Conservation (phyloP, 140 eudicot genomes). For the Erigeron philadelphicus region DNA sequence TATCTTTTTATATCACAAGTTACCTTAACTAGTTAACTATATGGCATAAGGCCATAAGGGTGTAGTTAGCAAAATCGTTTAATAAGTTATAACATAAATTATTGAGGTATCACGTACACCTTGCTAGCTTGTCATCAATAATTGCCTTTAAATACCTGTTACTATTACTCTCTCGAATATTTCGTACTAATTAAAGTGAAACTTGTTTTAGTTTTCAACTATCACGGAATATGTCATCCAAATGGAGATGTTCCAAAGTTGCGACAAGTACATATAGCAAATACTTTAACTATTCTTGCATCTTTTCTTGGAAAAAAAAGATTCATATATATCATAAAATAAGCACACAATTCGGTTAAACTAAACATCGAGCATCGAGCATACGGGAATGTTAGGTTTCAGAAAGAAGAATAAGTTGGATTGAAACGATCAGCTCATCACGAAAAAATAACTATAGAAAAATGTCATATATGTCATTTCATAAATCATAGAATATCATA, state of each 20-base stretch:
- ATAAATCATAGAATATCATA: no score
- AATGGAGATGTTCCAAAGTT: constrained; percentile 24
- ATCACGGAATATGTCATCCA: constrained; percentile 10
- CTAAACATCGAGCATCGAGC: neutral
- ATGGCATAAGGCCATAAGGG: no score
- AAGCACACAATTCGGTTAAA: constrained; percentile 4
- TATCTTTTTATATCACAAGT: no score
- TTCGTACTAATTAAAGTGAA: constrained; percentile 22
- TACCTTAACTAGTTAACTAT: no score
- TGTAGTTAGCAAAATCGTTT: no score
- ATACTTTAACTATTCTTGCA: constrained; percentile 26
- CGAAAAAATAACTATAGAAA: no score
- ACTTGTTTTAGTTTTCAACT: constrained; percentile 10
- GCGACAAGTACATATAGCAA: constrained; percentile 26
- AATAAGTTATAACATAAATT: no score
- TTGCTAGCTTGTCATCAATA: constrained; percentile 14
- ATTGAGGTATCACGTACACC: neutral
- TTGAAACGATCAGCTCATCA: constrained; percentile 4
- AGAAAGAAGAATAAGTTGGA: neutral
- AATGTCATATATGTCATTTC: no score
- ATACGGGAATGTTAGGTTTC: constrained; percentile 12
- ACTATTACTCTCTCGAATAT: constrained; percentile 15
- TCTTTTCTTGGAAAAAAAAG: constrained; percentile 1
- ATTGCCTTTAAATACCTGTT: constrained; percentile 7
- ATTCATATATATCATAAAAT: constrained; percentile 21